Conservation (phyloP, 306 rosid genomes). For the Inga leiocalycina region DNA sequence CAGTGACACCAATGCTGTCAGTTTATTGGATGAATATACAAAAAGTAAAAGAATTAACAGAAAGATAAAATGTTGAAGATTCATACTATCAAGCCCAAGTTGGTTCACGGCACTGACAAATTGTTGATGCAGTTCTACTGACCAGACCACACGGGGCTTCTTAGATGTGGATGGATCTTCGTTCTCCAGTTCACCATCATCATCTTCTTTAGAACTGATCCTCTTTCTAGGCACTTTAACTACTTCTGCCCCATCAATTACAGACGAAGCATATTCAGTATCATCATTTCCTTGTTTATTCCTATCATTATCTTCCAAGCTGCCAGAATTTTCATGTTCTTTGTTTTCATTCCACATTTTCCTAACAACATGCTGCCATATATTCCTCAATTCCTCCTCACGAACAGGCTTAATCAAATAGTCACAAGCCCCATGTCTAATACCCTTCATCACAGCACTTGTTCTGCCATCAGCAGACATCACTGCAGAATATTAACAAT, state of each 20-base stretch:
- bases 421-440: constrained; percentile 63
- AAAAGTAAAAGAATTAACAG: not conserved
- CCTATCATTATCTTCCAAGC: constrained; percentile 58
- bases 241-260: constrained; percentile 53
- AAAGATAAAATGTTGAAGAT: constrained; percentile 19
- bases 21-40: not conserved
- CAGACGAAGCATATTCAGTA: constrained; percentile 55
- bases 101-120: constrained; percentile 61
- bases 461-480: constrained; percentile 61
- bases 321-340: constrained; percentile 61
- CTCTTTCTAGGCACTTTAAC: constrained; percentile 58
- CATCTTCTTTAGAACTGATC: constrained; percentile 55
- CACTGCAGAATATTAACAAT: constrained; percentile 53
- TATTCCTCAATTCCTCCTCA: constrained; percentile 47
- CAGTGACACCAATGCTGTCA: not conserved
- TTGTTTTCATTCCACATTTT: constrained; percentile 44
- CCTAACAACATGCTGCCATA: constrained; percentile 76
- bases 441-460: constrained; percentile 45
- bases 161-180: constrained; percentile 54
- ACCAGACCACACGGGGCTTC: constrained; percentile 71
- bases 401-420: constrained; percentile 62
- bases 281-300: constrained; percentile 56
- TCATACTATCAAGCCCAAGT: constrained; percentile 73
- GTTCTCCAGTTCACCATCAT: constrained; percentile 51
- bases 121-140: constrained; percentile 53